Evolutionary conservation across 768 basidiomycete genomes (phyloP).

Genomic region (Pleurotus tuoliensis): DNA sequence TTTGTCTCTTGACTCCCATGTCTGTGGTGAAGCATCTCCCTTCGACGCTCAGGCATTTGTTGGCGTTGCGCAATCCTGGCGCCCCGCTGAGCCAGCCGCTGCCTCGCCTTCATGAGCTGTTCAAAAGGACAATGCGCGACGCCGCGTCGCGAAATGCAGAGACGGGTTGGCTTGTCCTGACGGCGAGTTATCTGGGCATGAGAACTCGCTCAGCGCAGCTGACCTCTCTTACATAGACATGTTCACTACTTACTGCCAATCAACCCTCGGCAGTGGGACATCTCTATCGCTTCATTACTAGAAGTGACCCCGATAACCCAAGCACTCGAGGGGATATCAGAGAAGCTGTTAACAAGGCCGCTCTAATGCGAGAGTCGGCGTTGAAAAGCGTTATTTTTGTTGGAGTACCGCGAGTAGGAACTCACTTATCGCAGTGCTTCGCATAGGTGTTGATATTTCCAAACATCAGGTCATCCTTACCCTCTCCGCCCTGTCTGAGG

Average conservation of each 20-base stretch:
- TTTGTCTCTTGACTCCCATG: background rate
- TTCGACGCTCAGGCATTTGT: slow-evolving; percentile 64
- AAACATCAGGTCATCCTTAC: slow-evolving; percentile 69
- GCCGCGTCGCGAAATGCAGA: slow-evolving; percentile 62
- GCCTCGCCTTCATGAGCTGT: slow-evolving; percentile 47
- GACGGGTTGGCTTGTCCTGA: slow-evolving; percentile 78
- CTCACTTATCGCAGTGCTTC: background rate
- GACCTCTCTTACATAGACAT: slow-evolving; percentile 51
- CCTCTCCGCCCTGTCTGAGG: slow-evolving; percentile 70
- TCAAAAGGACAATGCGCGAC: slow-evolving; percentile 60
- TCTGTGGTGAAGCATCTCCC: slow-evolving; percentile 51
- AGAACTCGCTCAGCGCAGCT: slow-evolving; percentile 9
- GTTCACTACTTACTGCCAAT: slow-evolving; percentile 79
- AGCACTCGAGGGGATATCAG: slow-evolving; percentile 40
- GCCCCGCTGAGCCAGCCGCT: slow-evolving; percentile 54
- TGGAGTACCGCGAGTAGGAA: slow-evolving; percentile 76
- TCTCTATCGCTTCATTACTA: slow-evolving; percentile 75
- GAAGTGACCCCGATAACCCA: slow-evolving; percentile 34
- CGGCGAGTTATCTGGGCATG: slow-evolving; percentile 42
- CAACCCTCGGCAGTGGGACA: slow-evolving; percentile 75
- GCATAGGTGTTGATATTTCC: background rate
- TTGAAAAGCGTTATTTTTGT: slow-evolving; percentile 89
- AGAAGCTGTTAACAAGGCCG: slow-evolving; percentile 67
- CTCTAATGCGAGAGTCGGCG: slow-evolving; percentile 85
- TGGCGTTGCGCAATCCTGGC: slow-evolving; percentile 64